These are phyloP conservation scores for Diophrys sp. DNA, from an alignment of 73 alveolate genomes.

Conservation along the genomic window DNA sequence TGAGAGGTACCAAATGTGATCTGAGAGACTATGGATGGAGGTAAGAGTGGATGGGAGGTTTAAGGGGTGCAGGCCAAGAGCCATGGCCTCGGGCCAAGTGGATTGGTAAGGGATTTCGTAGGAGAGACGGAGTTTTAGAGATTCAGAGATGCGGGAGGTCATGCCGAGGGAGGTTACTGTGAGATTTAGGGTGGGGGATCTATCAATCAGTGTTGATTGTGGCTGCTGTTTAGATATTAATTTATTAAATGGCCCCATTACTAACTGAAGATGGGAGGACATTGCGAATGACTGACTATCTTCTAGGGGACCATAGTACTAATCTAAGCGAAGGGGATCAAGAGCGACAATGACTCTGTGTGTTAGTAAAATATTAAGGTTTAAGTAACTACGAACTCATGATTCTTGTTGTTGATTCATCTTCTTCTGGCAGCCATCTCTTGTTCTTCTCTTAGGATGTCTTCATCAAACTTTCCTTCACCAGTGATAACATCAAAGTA, in stretches of 20 bases:
- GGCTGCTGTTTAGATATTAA: no score
- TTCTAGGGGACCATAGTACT: no score
- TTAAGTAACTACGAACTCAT: neutral
- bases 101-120: slow-evolving; percentile 51
- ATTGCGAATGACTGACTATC: no score
- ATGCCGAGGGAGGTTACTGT: no score
- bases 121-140: slow-evolving; percentile 48
- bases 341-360: no score
- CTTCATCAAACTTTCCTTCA: slow-evolving; percentile 22
- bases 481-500: no score
- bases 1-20: slow-evolving; percentile 70
- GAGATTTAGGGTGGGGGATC: no score
- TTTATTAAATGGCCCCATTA: no score
- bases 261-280: no score
- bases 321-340: no score
- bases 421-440: slow-evolving; percentile 8
- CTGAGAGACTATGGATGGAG: slow-evolving; percentile 38
- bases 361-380: no score
- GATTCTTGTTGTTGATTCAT: neutral
- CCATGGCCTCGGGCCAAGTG: slow-evolving; percentile 80
- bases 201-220: no score
- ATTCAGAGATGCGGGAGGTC: slow-evolving; percentile 9
- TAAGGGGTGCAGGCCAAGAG: slow-evolving; percentile 59
- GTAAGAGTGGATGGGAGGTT: slow-evolving; percentile 39
- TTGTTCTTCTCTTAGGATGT: neutral